A percentile compares a stretch with the other conserved stretches of the same genome.
Conservation (phyloP, 2,329 filamentous ascomycete genomes). For the Tolypocladium guangdongense region DNA sequence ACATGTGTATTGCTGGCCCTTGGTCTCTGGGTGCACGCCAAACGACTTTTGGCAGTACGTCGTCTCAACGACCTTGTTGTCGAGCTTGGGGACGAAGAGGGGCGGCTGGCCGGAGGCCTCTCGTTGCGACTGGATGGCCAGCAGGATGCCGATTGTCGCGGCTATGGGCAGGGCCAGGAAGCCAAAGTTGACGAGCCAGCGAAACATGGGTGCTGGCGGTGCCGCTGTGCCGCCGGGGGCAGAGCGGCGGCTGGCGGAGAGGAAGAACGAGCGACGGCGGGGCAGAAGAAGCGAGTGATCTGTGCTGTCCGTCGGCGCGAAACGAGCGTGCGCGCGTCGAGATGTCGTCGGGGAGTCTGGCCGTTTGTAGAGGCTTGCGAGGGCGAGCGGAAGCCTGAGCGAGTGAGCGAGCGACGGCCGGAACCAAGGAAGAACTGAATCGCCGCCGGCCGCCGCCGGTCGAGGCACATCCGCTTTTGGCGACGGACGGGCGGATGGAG, state of each 20-base stretch:
- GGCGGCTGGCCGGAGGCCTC: conserved; percentile 29
- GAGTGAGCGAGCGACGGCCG: no score
- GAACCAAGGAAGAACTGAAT: background rate
- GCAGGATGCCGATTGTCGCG: conserved; percentile 35
- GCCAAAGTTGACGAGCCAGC: conserved; percentile 37
- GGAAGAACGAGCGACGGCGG: background rate
- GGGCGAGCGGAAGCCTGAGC: background rate
- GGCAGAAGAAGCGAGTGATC: background rate
- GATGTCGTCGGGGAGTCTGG: background rate
- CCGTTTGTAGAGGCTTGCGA: background rate
- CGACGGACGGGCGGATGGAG: background rate
- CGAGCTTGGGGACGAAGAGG: conserved; percentile 23
- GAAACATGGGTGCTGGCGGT: conserved; percentile 19
- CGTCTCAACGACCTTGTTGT: conserved; percentile 22
- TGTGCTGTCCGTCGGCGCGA: background rate
- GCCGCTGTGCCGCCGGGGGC: background rate
- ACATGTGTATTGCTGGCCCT: conserved; percentile 36
- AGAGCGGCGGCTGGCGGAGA: background rate
- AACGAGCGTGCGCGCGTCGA: background rate
- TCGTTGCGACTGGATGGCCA: conserved; percentile 36
- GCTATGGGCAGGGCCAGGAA: conserved; percentile 39
- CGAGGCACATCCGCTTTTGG: background rate
- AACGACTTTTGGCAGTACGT: conserved; percentile 30
- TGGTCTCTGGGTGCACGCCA: conserved; percentile 33
- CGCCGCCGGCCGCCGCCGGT: background rate